A percentile compares a stretch with the other conserved stretches of the same genome.
Evolutionary conservation across 1,139 yeast genomes (phyloP).

Genomic region (Lodderomyces oxycetoniae): DNA sequence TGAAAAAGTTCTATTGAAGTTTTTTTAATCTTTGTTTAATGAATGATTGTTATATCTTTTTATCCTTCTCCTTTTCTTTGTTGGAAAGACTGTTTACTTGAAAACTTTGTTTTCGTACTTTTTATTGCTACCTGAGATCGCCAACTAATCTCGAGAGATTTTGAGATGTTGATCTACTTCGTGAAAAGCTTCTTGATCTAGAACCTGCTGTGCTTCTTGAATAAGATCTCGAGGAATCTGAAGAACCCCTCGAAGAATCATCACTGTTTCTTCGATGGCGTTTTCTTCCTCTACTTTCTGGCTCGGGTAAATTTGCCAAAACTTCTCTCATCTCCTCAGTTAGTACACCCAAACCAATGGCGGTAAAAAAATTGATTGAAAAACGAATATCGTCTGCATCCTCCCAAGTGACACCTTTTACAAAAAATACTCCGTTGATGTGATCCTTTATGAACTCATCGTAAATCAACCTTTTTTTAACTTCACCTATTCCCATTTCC

Average conservation of each 20-base stretch:
- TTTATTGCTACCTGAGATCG: no score
- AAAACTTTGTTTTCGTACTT: no score
- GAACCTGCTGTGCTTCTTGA: constrained; percentile 8
- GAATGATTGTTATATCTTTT: no score
- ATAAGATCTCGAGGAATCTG: background rate
- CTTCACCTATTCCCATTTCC: constrained; percentile 59
- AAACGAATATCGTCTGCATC: constrained; percentile 65
- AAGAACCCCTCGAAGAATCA: constrained; percentile 15
- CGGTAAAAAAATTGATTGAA: constrained; percentile 87
- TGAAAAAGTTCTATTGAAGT: no score
- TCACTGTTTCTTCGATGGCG: constrained; percentile 17
- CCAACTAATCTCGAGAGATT: no score
- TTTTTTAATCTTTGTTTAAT: no score
- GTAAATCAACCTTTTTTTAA: constrained; percentile 47
- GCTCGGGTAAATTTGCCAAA: constrained; percentile 23
- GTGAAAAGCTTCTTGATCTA: constrained; percentile 5
- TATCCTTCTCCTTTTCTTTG: no score
- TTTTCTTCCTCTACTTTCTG: constrained; percentile 15
- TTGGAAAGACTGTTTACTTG: no score
- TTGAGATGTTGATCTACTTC: constrained; percentile 4
- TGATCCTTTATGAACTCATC: constrained; percentile 43
- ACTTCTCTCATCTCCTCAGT: constrained; percentile 77
- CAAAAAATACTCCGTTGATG: constrained; percentile 50
- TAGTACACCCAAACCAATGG: constrained; percentile 79
- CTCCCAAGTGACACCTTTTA: constrained; percentile 31